Conservation (phyloP, 169 alveolate species). For the Eimeria maxima region DNA sequence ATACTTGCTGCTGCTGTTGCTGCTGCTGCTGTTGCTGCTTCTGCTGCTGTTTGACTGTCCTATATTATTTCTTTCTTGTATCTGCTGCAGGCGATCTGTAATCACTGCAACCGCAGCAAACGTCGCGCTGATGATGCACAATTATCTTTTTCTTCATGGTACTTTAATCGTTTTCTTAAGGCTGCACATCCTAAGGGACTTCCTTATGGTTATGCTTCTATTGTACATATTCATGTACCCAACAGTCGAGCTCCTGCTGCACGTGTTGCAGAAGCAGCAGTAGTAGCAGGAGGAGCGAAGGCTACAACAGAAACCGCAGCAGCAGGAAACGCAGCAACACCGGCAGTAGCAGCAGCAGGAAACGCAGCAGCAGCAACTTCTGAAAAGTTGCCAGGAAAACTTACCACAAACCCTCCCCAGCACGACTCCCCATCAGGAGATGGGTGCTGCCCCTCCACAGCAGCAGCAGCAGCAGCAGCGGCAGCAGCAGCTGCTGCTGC, state of each 20-base stretch:
- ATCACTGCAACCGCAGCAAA: constrained; percentile 90
- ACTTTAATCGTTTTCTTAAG: constrained; percentile 88
- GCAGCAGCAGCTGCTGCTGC: constrained; percentile 32
- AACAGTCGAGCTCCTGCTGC: background rate
- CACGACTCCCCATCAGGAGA: too few relatives aligned
- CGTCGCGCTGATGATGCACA: constrained; percentile 91
- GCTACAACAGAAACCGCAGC: background rate
- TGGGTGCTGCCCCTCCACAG: background rate
- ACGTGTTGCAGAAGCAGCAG: background rate
- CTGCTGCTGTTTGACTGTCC: constrained; percentile 40
- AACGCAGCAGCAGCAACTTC: constrained; percentile 14
- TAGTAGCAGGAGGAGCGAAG: background rate
- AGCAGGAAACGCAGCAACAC: too few relatives aligned
- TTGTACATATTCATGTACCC: constrained; percentile 62
- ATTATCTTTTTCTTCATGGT: constrained; percentile 87
- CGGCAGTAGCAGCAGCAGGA: background rate
- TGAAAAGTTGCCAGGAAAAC: background rate
- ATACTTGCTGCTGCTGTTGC: constrained; percentile 47
- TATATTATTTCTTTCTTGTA: background rate
- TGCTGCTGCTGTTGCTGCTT: constrained; percentile 19
- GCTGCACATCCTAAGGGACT: constrained; percentile 71
- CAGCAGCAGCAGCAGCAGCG: background rate
- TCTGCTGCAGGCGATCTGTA: constrained; percentile 84
- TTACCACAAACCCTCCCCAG: too few relatives aligned
- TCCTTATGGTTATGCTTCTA: constrained; percentile 47